Percentiles rank a stretch among this genome's conserved stretches.
Conservation (phyloP, 78 protist genomes). For the Diacronema lutheri region DNA sequence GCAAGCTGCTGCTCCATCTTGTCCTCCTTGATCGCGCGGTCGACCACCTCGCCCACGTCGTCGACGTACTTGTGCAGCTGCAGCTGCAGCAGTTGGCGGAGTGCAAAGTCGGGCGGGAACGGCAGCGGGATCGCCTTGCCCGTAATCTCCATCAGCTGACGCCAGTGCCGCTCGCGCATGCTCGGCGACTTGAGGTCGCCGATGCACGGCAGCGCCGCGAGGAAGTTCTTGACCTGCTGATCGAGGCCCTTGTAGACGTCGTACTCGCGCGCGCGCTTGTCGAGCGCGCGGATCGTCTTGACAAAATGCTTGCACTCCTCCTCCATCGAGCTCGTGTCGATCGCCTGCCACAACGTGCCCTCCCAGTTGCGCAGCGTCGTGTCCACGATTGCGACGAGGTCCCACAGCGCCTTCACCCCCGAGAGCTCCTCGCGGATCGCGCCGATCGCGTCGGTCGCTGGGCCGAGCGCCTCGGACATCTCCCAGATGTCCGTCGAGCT, state of each 20-base stretch:
- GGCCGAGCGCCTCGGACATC: background rate
- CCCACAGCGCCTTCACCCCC: constrained; percentile 43
- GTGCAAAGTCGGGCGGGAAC: constrained; percentile 46
- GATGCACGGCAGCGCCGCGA: constrained; percentile 34
- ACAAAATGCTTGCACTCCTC: constrained; percentile 23
- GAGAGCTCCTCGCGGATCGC: background rate
- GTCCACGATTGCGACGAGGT: background rate
- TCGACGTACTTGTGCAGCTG: constrained; percentile 53
- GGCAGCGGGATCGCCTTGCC: background rate
- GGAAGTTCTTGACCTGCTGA: constrained; percentile 36
- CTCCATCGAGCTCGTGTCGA: constrained; percentile 42
- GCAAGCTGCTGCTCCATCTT: constrained; percentile 51
- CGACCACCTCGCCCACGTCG: constrained; percentile 59
- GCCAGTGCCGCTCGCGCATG: constrained; percentile 69
- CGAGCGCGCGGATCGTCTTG: constrained; percentile 12
- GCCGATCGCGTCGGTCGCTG: background rate
- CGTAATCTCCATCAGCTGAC: constrained; percentile 37
- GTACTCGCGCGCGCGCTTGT: constrained; percentile 15
- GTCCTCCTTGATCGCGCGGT: constrained; percentile 48
- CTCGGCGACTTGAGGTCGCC: constrained; percentile 51
- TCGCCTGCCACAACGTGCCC: constrained; percentile 25
- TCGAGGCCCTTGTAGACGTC: constrained; percentile 25
- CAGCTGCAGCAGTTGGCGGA: constrained; percentile 46
- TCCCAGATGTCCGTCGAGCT: background rate
- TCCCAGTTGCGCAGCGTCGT: constrained; percentile 29